Percentiles rank a stretch among this genome's conserved stretches.
Evolutionary conservation across 2,329 filamentous ascomycete genomes (phyloP).

Genomic region (Beauveria scarabaeidicola): DNA sequence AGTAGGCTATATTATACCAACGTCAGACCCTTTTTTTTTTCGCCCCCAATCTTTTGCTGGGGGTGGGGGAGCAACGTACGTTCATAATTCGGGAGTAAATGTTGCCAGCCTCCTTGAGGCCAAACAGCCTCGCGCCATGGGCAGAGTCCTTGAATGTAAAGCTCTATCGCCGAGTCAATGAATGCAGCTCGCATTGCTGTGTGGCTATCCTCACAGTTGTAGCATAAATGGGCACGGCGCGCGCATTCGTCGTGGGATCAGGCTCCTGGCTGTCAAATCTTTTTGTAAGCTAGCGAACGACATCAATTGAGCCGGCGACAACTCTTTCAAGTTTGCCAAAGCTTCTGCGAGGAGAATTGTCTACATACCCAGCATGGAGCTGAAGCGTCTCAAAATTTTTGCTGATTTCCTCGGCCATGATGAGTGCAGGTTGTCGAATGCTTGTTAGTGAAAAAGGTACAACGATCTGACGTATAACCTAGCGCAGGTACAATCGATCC

Average conservation of each 20-base stretch:
- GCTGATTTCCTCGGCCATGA: conserved; percentile 30
- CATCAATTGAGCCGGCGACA: not conserved
- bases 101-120: conserved; percentile 94
- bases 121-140: conserved; percentile 89
- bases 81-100: conserved; percentile 98
- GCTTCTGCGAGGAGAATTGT: too few relatives aligned
- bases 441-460: not conserved
- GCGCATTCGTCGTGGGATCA: conserved; percentile 73
- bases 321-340: not conserved
- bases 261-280: conserved; percentile 57
- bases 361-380: conserved; percentile 68
- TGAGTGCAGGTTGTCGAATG: not conserved
- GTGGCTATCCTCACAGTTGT: conserved; percentile 55
- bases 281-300: conserved; percentile 13
- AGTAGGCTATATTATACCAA: conserved; percentile 57
- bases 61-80: conserved; percentile 36
- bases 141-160: conserved; percentile 93
- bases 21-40: not conserved
- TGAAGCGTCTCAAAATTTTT: conserved; percentile 76
- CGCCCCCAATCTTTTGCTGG: not conserved
- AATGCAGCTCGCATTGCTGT: not conserved
- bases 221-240: conserved; percentile 93
- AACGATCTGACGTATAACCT: not conserved
- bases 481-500: not conserved
- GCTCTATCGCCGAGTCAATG: conserved; percentile 45